phyloP scores from a whole-genome alignment of 139 green algal genomes.

The Micromonas commoda region DNA sequence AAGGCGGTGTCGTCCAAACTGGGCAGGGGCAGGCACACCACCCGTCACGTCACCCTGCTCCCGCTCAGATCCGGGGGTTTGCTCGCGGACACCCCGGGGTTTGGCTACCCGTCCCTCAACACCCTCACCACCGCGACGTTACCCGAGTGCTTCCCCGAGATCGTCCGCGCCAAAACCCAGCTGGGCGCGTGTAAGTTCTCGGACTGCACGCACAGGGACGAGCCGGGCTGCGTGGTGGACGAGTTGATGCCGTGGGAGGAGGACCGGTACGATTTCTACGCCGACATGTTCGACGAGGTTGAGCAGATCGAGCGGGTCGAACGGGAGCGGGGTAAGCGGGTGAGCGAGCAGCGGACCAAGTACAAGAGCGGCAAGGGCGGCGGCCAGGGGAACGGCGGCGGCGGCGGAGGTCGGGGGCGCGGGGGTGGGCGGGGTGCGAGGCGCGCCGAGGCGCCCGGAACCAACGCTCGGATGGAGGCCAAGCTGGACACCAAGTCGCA shows the following conservation, averaged over 20 bases:
- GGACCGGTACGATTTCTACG: conserved; percentile 69
- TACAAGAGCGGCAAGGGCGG: conserved; percentile 23
- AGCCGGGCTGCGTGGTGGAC: conserved; percentile 75
- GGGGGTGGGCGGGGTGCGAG: too few species aligned
- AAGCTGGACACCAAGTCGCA: conserved; percentile 67
- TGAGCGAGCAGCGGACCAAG: background rate
- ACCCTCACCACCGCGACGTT: background rate
- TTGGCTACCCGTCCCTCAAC: conserved; percentile 64
- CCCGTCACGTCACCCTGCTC: conserved; percentile 70
- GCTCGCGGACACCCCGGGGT: conserved; percentile 89
- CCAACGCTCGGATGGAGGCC: too few species aligned
- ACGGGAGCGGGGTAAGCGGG: background rate
- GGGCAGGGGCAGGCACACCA: conserved; percentile 86
- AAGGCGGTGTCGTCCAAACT: conserved; percentile 61
- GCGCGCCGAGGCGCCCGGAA: too few species aligned
- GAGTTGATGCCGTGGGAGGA: conserved; percentile 33
- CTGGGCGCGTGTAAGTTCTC: conserved; percentile 58
- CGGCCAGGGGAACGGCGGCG: conserved; percentile 22
- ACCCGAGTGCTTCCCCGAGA: conserved; percentile 18
- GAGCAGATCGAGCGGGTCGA: conserved; percentile 2
- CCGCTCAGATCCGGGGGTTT: conserved; percentile 61
- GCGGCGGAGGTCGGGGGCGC: conserved; percentile 49
- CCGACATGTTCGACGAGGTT: conserved; percentile 49
- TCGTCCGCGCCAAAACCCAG: background rate
- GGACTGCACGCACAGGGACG: conserved; percentile 78